Percentiles rank a stretch among this genome's conserved stretches.
phyloP scores from a whole-genome alignment of 805 yeast species.

The Nakazawaea holstii region DNA sequence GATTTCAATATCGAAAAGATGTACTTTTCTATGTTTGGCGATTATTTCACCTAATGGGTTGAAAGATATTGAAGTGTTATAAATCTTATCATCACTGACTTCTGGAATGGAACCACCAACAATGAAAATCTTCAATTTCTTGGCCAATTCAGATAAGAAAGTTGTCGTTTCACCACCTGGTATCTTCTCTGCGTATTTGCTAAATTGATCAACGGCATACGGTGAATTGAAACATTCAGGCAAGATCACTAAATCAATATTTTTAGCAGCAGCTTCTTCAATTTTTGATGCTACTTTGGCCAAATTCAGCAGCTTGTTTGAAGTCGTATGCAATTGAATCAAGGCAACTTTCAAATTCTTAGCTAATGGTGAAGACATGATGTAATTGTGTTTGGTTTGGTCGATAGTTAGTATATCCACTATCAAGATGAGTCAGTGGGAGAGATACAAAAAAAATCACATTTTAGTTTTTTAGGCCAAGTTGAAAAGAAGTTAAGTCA shows the following conservation, averaged over 20 bases:
- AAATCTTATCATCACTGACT: constrained; percentile 50
- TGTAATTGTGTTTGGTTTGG: background rate
- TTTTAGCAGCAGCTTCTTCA: constrained; percentile 54
- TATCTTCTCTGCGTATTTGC: constrained; percentile 82
- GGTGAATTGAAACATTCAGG: constrained; percentile 98
- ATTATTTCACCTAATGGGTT: constrained; percentile 67
- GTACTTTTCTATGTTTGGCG: constrained; percentile 88
- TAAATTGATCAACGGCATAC: constrained; percentile 80
- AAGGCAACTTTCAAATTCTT: constrained; percentile 74
- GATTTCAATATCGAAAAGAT: constrained; percentile 86
- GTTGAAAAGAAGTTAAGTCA: too few species aligned
- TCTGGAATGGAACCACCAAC: constrained; percentile 96
- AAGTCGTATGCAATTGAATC: constrained; percentile 76
- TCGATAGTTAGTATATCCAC: background rate
- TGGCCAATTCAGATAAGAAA: constrained; percentile 64
- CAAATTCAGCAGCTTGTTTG: constrained; percentile 76
- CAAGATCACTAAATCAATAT: constrained; percentile 68
- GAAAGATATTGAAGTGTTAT: constrained; percentile 74
- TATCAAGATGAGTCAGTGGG: background rate
- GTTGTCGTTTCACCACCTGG: constrained; percentile 67
- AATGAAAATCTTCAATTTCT: constrained; percentile 51
- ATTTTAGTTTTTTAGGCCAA: too few species aligned
- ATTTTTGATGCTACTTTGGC: constrained; percentile 60
- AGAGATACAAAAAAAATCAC: too few species aligned
- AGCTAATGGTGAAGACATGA: constrained; percentile 24